Base-by-base conservation (phyloP, 352 stramenopile genomes). In the Peronospora tabacina region DNA sequence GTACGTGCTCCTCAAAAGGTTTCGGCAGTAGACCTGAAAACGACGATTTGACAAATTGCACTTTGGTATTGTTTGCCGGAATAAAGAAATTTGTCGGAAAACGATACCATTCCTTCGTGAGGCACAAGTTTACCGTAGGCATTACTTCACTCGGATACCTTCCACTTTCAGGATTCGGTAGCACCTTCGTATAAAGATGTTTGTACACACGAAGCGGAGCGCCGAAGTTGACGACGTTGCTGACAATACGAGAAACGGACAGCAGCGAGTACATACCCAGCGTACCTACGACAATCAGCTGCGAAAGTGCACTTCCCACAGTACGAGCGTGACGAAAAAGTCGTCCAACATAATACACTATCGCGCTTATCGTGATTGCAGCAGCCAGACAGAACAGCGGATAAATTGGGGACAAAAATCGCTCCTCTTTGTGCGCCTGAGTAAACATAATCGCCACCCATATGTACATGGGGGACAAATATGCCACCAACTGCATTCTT, bases 401-500 rank as follows among this genome's bases (percentile, higher is more conserved):
- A 61, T 98, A 98, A 6, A 97, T 72, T 0, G 94, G 94, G 53
- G 95, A 98, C 13, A 99, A 58, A 62, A 99, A 99, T 5, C 95
- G 80, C 72, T 99, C 96, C 59, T 99, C 96, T 63, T 99, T 99
- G 79, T 99, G 96, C 17, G 95, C 78, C 59, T 97, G 80, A n/a
- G 78, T 54, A 33, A 94, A 84, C 61, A 98, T 96, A 33, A 98
- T 85, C 5, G 32, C 58, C 37, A 98, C 54, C 94, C 95, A 98
- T 16, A 97, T 39, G 45, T 95, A 90, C 63, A 90, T 61, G 9
- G 79, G 77, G 7, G 63, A 75, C 35, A 90, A 50, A 33, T 79
- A 87, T 28, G 59, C 53, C 13, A 72, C 10, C 10, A 72, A 49
- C 24, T 75, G 62, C 16, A 65, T 13, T 33, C 51, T 67, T 17